Evolutionary conservation across 805 yeast species (phyloP).

Genomic region (Starmerella potacharoeniae): DNA sequence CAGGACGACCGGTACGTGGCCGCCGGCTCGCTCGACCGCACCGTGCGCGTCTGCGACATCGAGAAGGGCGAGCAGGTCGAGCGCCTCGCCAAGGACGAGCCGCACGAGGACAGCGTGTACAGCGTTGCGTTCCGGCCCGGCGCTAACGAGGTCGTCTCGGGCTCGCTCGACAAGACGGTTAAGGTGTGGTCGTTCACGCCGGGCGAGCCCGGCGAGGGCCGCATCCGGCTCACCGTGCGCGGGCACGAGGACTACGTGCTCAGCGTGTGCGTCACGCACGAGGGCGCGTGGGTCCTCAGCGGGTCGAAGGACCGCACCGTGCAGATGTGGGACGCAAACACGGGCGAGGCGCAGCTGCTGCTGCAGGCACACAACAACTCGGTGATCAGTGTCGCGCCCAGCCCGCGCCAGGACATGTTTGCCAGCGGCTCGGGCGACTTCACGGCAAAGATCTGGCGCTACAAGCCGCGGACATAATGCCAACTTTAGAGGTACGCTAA

Average conservation of each 20-base stretch:
- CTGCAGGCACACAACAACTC: slow-evolving; percentile 94
- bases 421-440: slow-evolving; percentile 98
- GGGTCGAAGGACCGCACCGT: slow-evolving; percentile 97
- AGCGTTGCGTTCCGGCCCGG: slow-evolving; percentile 86
- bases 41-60: slow-evolving; percentile 95
- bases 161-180: slow-evolving; percentile 90
- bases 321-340: slow-evolving; percentile 86
- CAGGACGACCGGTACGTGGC: slow-evolving; percentile 92
- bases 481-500: neutral
- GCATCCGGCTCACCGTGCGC: slow-evolving; percentile 46
- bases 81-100: slow-evolving; percentile 77
- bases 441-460: slow-evolving; percentile 93
- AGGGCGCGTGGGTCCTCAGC: slow-evolving; percentile 77
- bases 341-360: slow-evolving; percentile 89
- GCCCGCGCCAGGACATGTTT: slow-evolving; percentile 77
- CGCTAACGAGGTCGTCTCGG: slow-evolving; percentile 85
- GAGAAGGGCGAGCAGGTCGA: slow-evolving; percentile 84
- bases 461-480: slow-evolving; percentile 9
- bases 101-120: slow-evolving; percentile 93
- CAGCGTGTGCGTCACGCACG: slow-evolving; percentile 88
- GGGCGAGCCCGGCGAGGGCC: slow-evolving; percentile 30
- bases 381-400: slow-evolving; percentile 86
- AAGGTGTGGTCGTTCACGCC: slow-evolving; percentile 91
- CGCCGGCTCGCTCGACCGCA: slow-evolving; percentile 90
- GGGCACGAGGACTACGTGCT: slow-evolving; percentile 96